Evolutionary conservation across 2,329 filamentous ascomycete species (phyloP), one percentile per base, ranked within the genome.

Genomic region (Cadophora malorum): DNA sequence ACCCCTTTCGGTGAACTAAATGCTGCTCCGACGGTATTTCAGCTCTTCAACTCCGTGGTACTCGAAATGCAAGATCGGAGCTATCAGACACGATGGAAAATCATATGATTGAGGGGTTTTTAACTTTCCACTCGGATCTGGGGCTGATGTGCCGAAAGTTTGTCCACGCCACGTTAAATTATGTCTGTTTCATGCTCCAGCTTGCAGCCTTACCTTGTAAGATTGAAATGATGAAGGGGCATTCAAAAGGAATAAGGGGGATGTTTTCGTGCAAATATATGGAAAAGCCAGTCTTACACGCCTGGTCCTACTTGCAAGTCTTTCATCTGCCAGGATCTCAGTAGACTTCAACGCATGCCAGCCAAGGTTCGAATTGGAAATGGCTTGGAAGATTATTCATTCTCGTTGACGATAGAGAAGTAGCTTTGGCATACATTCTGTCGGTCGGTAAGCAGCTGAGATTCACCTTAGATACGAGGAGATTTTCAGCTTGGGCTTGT

Each of bases 81-180:
- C 25, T 62, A 28, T 33, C 16, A 33, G 28, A 50, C 3, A 61
- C 9, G 5, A 28, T 38, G 55, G 38, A 47, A 12, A 31, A 31
- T 47, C 14, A n/a, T 62, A 47, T 47, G 41, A 50, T 33, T 47
- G 41, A 49, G 38, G 41, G 41, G 25, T 33, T 62, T 41, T 21
- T 14, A 21, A 31, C 28, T 49, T 49, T 45, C 33, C 35, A 23
- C 9, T 23, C 33, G 56, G 56, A 41, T 59, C 56, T 25, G n/a
- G 38, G 21, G 35, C 35, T 41, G 33, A 23, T 45, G 35, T 59
- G 56, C 56, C 56, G 33, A 59, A 59, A 59, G 33, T 41, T 38
- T 59, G 56, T 45, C 33, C 12, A 41, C 25, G 33, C 33, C n/a
- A 21, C 7, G n/a, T 41, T 5, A 1, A 25, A 45, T 19, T 45